Evolutionary conservation across 2,329 filamentous ascomycete species (phyloP), one percentile per base, ranked within the genome.

Genomic region (Geosmithia flava): DNA sequence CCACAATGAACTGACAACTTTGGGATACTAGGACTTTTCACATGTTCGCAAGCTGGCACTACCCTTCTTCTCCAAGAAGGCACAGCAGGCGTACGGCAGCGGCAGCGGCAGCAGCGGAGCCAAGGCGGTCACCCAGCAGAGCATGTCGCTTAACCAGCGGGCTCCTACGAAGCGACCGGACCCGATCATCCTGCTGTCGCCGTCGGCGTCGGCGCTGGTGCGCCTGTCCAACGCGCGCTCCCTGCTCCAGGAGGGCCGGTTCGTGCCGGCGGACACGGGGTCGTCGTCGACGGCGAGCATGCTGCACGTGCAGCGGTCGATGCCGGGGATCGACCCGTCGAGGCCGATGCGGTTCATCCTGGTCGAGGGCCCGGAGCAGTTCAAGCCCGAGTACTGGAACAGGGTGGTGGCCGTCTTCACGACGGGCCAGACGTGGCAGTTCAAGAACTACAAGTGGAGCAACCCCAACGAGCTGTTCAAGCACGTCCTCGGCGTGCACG

Each of bases 331-430:
- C 54, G 81, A 87, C 59, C 71, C 83, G 3, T 69, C 72, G 47
- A 81, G 84, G 16, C 83, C 88, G 1, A 80, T 93, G 59, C 87
- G 90, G 44, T 98, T 98, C 71, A 94, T 97, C 61, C 81, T 98
- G 40, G 91, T 97, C 48, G 93, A 98, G 64, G 85, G 83, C 17
- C 86, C 90, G 0, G 84, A 94, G 61, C 85, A 93, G 64, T 98
- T 98, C 76, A 95, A 95, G 64, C 93, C 93, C 0, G 90, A 97
- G 62, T 96, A 97, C 71, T 98, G 93, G 93, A 83, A 83, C 58
- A 83, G 90, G 47, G 85, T 98, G 7, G 93, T 96, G 2, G 93
- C 87, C 13, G 90, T 98, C 49, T 97, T 98, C 68, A 98, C 93
- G 0, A 98, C 93, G 0, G 93, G 93, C 33, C 93, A 98, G 69